A percentile compares a stretch with the other conserved stretches of the same genome.
Evolutionary conservation across 1,284 basidiomycete species (phyloP).

Genomic region (Coriolopsis trogii): DNA sequence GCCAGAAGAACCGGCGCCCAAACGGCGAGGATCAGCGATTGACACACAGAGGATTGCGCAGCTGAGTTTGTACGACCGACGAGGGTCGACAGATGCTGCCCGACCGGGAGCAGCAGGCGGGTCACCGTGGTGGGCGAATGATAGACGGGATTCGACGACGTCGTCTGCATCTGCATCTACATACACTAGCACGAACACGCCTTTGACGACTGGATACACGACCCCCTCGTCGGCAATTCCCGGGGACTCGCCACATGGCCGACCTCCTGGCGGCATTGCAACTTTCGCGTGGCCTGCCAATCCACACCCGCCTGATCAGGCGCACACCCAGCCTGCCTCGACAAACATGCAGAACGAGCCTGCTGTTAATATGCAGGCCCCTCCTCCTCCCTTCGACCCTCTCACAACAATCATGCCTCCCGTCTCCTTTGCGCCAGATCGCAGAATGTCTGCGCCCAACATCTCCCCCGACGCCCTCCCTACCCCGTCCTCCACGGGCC

Average conservation of each 20-base stretch:
- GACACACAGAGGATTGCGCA: conserved; percentile 74
- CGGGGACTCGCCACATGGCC: conserved; percentile 65
- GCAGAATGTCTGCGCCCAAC: conserved; percentile 72
- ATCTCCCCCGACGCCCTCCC: conserved; percentile 46
- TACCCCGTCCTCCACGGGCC: conserved; percentile 42
- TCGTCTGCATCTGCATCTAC: conserved; percentile 67
- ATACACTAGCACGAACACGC: conserved; percentile 55
- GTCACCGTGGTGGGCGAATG: conserved; percentile 58
- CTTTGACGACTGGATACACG: conserved; percentile 47
- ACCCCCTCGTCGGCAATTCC: conserved; percentile 60
- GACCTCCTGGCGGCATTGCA: conserved; percentile 62
- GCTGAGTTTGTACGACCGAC: conserved; percentile 72
- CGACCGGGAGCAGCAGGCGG: conserved; percentile 43
- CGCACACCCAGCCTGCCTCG: too few relatives aligned
- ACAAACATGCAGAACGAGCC: conserved; percentile 43
- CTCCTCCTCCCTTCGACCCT: conserved; percentile 47
- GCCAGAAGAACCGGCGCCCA: conserved; percentile 68
- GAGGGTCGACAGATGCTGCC: conserved; percentile 76
- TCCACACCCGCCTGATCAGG: conserved; percentile 43
- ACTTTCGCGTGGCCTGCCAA: conserved; percentile 72
- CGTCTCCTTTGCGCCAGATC: conserved; percentile 59
- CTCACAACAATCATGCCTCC: conserved; percentile 54
- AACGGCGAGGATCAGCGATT: conserved; percentile 78
- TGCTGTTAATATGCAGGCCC: conserved; percentile 41
- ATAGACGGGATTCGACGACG: conserved; percentile 72